These are phyloP conservation scores for Colletotrichum theobromicola DNA, from an alignment of 2,329 filamentous ascomycete species.

Conservation along the genomic window DNA sequence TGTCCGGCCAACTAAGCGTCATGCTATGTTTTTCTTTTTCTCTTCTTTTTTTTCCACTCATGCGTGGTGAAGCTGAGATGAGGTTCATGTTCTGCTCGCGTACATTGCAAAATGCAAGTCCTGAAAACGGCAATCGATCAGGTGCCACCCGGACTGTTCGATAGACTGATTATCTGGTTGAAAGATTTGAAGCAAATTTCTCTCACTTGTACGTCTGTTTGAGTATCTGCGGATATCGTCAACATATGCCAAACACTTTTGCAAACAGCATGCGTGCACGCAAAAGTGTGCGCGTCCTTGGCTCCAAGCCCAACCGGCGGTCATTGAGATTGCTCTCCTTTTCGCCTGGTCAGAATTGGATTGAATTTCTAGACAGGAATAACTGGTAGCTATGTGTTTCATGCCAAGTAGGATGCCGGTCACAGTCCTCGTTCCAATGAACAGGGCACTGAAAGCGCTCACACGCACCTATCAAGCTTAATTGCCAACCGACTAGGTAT, in stretches of 20 bases:
- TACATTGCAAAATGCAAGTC: background rate
- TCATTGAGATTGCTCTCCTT: no score
- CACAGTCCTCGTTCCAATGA: background rate
- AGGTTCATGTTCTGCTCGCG: background rate
- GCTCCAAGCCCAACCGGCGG: no score
- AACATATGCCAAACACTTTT: background rate
- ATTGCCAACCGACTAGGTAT: background rate
- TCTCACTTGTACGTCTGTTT: background rate
- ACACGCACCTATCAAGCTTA: background rate
- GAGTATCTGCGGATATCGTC: background rate
- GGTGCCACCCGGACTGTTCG: background rate
- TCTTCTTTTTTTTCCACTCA: accelerated
- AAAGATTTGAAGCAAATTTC: background rate
- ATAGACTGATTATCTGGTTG: no score
- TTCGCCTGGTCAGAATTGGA: no score
- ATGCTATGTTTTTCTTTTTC: background rate
- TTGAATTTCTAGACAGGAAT: background rate
- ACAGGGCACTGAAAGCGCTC: background rate
- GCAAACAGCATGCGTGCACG: background rate
- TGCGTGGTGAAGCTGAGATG: background rate
- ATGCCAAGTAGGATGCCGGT: background rate
- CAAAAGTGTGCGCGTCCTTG: background rate
- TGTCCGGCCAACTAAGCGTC: accelerated
- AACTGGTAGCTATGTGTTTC: background rate
- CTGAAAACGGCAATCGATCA: background rate